Conservation (phyloP, 2,329 filamentous ascomycete species). For the Colletotrichum kahawae region DNA sequence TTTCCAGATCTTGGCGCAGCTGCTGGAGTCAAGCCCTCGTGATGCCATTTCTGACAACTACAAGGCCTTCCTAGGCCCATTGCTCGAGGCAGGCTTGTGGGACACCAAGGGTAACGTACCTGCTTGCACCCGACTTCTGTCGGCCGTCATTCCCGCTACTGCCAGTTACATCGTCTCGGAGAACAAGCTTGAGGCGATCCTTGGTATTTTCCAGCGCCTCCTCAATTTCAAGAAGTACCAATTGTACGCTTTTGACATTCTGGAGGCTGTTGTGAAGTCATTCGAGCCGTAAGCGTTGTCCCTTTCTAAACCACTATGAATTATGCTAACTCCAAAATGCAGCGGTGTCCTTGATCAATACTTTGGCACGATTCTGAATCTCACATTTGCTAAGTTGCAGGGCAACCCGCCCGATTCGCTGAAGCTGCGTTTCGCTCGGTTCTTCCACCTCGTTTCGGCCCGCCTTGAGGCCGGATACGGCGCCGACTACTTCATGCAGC, state of each 20-base stretch:
- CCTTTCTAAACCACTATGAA: neutral
- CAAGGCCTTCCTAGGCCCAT: slow-evolving; percentile 75
- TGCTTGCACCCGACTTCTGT: slow-evolving; percentile 83
- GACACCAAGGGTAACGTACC: slow-evolving; percentile 93
- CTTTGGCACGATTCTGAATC: slow-evolving; percentile 78
- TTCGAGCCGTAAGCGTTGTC: slow-evolving; percentile 69
- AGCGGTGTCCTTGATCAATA: slow-evolving; percentile 74
- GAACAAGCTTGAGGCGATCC: slow-evolving; percentile 83
- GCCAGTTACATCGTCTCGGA: slow-evolving; percentile 74
- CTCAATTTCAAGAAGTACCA: slow-evolving; percentile 84
- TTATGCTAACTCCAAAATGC: slow-evolving; percentile 2
- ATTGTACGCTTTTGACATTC: slow-evolving; percentile 83
- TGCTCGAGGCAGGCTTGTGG: slow-evolving; percentile 86
- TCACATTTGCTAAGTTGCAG: slow-evolving; percentile 82
- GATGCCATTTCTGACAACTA: slow-evolving; percentile 83
- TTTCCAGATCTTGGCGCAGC: slow-evolving; percentile 91
- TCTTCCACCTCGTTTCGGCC: slow-evolving; percentile 92
- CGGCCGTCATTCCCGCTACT: slow-evolving; percentile 82
- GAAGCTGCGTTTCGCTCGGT: slow-evolving; percentile 85
- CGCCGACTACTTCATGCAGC: slow-evolving; percentile 87
- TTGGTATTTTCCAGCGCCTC: slow-evolving; percentile 96
- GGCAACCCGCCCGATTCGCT: slow-evolving; percentile 75
- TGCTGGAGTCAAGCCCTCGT: slow-evolving; percentile 84
- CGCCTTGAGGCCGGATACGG: slow-evolving; percentile 81
- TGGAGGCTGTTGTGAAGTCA: slow-evolving; percentile 78